A percentile compares a stretch with the other conserved stretches of the same genome.
These are phyloP conservation scores for Nigrograna mackinnonii DNA, from an alignment of 2,329 filamentous ascomycete genomes.

Conservation along the genomic window DNA sequence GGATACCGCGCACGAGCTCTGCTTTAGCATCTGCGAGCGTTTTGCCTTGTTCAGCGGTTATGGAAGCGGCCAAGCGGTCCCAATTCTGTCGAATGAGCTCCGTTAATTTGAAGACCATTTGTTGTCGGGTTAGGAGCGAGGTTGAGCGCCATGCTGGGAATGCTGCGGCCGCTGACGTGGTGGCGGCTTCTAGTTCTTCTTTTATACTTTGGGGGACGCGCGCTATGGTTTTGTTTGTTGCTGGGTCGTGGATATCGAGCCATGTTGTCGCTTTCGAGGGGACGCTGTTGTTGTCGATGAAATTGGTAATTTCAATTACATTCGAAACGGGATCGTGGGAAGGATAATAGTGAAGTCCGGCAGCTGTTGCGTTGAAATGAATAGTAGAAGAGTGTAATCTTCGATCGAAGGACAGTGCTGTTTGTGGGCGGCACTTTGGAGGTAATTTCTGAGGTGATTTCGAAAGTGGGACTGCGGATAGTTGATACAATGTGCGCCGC, in stretches of 20 bases:
- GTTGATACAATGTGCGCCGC: no score
- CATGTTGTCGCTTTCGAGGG: slow-evolving; percentile 69
- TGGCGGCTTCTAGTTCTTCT: slow-evolving; percentile 73
- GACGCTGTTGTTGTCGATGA: slow-evolving; percentile 79
- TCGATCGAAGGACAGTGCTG: no score
- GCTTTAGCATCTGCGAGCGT: slow-evolving; percentile 82
- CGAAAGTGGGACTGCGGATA: no score
- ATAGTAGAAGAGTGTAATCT: no score
- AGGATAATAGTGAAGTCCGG: no score
- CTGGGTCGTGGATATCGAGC: slow-evolving; percentile 81
- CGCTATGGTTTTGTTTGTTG: slow-evolving; percentile 83
- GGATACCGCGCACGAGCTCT: slow-evolving; percentile 79
- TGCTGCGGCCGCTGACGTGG: slow-evolving; percentile 75
- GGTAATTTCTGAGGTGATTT: no score
- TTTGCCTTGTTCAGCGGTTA: slow-evolving; percentile 87
- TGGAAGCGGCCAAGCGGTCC: slow-evolving; percentile 82
- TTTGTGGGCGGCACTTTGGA: no score
- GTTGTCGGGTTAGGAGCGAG: slow-evolving; percentile 73
- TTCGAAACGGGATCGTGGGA: no score
- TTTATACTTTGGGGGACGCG: slow-evolving; percentile 82
- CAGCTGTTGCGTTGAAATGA: no score
- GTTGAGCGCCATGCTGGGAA: slow-evolving; percentile 75
- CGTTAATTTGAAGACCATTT: slow-evolving; percentile 88
- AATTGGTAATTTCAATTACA: no score
- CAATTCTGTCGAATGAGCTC: slow-evolving; percentile 80